These are phyloP conservation scores for Exserohilum rostratum DNA, from an alignment of 2,329 filamentous ascomycete species.

Conservation along the genomic window DNA sequence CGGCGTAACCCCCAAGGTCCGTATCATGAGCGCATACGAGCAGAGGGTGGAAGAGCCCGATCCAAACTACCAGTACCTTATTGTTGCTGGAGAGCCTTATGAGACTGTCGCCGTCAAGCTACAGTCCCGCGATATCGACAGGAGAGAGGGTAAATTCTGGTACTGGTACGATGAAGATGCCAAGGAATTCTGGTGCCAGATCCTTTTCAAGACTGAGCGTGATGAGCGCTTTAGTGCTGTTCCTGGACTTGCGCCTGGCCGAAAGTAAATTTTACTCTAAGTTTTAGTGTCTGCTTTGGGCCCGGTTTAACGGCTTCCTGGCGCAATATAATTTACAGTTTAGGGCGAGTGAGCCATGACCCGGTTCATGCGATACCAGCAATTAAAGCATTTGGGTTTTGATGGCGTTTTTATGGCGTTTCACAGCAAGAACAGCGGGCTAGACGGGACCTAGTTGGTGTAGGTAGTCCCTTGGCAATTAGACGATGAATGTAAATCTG, in stretches of 20 bases:
- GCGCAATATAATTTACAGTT: background rate
- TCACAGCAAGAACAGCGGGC: constrained; percentile 1
- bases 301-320: background rate
- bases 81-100: constrained; percentile 96
- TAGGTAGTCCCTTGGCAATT: constrained; percentile 30
- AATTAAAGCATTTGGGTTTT: background rate
- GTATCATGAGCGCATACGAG: constrained; percentile 97
- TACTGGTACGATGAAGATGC: constrained; percentile 94
- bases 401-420: constrained; percentile 9
- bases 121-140: constrained; percentile 89
- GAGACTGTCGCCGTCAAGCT: constrained; percentile 98
- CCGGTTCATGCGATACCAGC: background rate
- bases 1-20: constrained; percentile 78
- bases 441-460: constrained; percentile 9
- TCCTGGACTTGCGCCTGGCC: constrained; percentile 64
- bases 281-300: background rate
- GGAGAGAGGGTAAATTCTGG: constrained; percentile 86
- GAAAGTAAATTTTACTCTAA: constrained; percentile 6
- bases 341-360: background rate
- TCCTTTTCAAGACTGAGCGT: constrained; percentile 98
- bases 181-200: constrained; percentile 97
- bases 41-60: constrained; percentile 93
- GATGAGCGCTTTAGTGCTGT: constrained; percentile 83
- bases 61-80: constrained; percentile 90
- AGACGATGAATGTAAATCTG: constrained; percentile 20